phyloP scores from a whole-genome alignment of 768 basidiomycete genomes.

The Boletus sp. region DNA sequence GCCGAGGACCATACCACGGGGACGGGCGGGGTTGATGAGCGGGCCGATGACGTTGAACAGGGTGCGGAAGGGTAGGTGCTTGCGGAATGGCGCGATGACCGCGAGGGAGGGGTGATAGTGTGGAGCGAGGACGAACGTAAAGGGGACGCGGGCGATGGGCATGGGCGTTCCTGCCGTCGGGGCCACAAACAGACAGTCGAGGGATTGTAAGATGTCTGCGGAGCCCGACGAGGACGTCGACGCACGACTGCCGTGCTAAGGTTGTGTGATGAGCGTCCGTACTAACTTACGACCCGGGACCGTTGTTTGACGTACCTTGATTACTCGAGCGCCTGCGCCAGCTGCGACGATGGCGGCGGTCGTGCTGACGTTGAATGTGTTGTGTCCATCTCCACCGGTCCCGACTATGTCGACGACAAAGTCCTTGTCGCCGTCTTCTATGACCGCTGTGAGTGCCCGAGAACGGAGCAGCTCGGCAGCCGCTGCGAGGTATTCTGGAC shows the following conservation, averaged over 20 bases:
- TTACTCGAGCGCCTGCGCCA: conserved; percentile 88
- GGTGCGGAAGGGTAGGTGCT: conserved; percentile 87
- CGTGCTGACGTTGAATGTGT: conserved; percentile 96
- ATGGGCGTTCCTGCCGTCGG: conserved; percentile 45
- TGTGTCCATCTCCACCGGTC: conserved; percentile 83
- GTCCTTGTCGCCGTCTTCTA: conserved; percentile 60
- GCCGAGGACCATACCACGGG: conserved; percentile 88
- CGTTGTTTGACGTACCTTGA: conserved; percentile 58
- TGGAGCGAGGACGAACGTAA: conserved; percentile 91
- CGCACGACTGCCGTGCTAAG: conserved; percentile 84
- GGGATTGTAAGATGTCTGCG: conserved; percentile 84
- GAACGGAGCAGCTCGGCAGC: conserved; percentile 73
- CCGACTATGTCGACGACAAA: conserved; percentile 56
- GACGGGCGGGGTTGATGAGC: conserved; percentile 86
- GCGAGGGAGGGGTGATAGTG: conserved; percentile 91
- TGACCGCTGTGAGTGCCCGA: conserved; percentile 61
- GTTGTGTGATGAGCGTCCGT: background rate
- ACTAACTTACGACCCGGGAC: background rate
- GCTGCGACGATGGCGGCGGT: conserved; percentile 92
- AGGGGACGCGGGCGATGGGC: conserved; percentile 66
- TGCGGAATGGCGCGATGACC: conserved; percentile 78
- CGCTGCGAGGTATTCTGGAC: conserved; percentile 73
- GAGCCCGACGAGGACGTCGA: conserved; percentile 95
- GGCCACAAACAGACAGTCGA: conserved; percentile 73
- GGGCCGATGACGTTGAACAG: conserved; percentile 97